Evolutionary conservation across 805 yeast genomes (phyloP).

Genomic region (Citeromyces nyonsensis): DNA sequence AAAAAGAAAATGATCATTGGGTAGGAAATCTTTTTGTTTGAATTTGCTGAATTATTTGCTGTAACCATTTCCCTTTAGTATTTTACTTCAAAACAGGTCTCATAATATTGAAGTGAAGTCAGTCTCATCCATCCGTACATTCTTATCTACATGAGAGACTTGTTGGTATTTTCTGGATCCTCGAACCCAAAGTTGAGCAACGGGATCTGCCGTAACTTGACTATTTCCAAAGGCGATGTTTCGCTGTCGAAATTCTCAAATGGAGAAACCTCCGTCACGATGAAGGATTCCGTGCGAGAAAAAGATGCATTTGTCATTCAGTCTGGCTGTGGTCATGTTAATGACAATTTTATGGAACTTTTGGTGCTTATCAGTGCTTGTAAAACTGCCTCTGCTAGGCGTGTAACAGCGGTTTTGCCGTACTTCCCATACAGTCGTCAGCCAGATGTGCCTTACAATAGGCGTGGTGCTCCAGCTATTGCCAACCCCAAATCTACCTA

Average conservation of each 20-base stretch:
- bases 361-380: conserved; percentile 82
- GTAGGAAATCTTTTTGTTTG: too few relatives aligned
- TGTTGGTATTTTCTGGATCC: conserved; percentile 81
- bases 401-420: conserved; percentile 87
- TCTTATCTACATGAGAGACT: conserved; percentile 47
- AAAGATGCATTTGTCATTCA: conserved; percentile 90
- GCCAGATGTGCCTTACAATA: conserved; percentile 80
- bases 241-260: conserved; percentile 58
- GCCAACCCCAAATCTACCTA: conserved; percentile 14
- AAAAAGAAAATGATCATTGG: too few relatives aligned
- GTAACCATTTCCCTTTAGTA: too few relatives aligned
- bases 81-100: too few relatives aligned
- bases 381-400: conserved; percentile 76
- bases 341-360: conserved; percentile 74
- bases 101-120: too few relatives aligned
- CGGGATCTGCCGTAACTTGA: conserved; percentile 61
- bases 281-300: conserved; percentile 83
- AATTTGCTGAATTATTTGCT: too few relatives aligned
- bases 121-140: background rate
- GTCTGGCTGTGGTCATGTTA: conserved; percentile 77
- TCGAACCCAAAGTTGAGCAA: conserved; percentile 72
- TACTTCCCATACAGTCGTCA: conserved; percentile 92
- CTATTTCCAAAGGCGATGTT: conserved; percentile 59
- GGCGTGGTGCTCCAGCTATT: conserved; percentile 56
- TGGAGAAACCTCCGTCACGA: conserved; percentile 86